phyloP scores from a whole-genome alignment of 169 alveolate genomes.

The Babesia divergens region DNA sequence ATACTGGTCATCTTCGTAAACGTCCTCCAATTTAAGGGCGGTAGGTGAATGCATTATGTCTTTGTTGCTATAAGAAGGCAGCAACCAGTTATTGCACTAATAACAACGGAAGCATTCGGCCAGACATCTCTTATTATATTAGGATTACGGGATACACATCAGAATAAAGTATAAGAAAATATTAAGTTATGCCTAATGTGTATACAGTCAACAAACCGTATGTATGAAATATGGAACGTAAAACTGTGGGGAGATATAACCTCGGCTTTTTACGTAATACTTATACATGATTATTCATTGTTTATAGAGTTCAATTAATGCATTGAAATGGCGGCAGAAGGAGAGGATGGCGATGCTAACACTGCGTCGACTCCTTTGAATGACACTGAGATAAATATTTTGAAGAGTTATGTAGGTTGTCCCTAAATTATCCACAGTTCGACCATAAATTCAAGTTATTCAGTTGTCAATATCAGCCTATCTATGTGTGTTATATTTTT shows the following conservation, averaged over 20 bases:
- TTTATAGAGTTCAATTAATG: background rate
- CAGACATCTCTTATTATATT: too few relatives aligned
- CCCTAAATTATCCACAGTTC: too few relatives aligned
- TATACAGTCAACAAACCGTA: too few relatives aligned
- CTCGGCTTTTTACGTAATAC: background rate
- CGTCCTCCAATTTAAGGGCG: background rate
- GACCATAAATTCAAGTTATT: too few relatives aligned
- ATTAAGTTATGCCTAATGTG: too few relatives aligned
- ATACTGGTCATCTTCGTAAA: background rate
- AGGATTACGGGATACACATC: too few relatives aligned
- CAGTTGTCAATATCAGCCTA: too few relatives aligned
- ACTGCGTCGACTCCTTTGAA: conserved; percentile 45
- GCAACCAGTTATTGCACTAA: too few relatives aligned
- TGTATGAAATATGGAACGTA: background rate
- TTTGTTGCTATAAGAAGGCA: background rate
- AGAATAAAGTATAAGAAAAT: too few relatives aligned
- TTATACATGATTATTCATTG: background rate
- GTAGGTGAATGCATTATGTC: background rate
- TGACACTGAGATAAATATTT: conserved; percentile 59
- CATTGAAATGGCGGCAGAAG: conserved; percentile 20
- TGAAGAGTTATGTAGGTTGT: conserved; percentile 57
- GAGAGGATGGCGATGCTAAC: conserved; percentile 49
- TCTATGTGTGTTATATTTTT: too few relatives aligned
- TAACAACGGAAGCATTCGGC: too few relatives aligned
- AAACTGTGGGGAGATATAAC: background rate